phyloP scores from a whole-genome alignment of 2,329 filamentous ascomycete species.

The Albifimbria verrucaria region DNA sequence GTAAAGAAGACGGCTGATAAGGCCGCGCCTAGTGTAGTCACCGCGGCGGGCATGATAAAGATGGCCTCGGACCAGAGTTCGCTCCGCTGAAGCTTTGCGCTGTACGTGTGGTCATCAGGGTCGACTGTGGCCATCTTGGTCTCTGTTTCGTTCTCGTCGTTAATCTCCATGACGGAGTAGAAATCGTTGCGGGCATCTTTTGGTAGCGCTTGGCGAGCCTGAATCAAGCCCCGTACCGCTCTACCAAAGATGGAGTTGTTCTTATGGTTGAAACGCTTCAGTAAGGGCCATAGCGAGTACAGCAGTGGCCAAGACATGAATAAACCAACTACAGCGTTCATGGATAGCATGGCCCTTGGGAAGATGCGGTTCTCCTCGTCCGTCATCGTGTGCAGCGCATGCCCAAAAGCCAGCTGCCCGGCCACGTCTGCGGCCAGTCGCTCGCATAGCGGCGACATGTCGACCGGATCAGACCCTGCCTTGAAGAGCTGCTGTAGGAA shows the following conservation, averaged over 20 bases:
- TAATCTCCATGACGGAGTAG: constrained; percentile 3
- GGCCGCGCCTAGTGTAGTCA: background rate
- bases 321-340: background rate
- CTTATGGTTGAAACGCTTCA: constrained; percentile 1
- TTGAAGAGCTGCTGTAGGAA: constrained; percentile 8
- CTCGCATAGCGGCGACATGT: constrained; percentile 11
- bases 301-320: too few species aligned
- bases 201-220: constrained; percentile 4
- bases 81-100: background rate
- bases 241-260: background rate
- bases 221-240: constrained; percentile 4
- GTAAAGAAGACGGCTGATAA: constrained; percentile 3
- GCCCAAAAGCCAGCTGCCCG: constrained; percentile 5
- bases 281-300: background rate
- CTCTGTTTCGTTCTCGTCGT: too few species aligned
- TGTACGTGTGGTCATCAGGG: background rate
- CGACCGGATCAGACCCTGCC: background rate
- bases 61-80: background rate
- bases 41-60: background rate
- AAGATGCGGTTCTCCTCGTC: background rate
- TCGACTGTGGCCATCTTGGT: background rate
- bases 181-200: constrained; percentile 8
- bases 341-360: background rate
- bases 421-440: constrained; percentile 11
- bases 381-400: background rate